These are phyloP conservation scores for Neospora caninum DNA, from an alignment of 169 alveolate genomes.

Conservation along the genomic window DNA sequence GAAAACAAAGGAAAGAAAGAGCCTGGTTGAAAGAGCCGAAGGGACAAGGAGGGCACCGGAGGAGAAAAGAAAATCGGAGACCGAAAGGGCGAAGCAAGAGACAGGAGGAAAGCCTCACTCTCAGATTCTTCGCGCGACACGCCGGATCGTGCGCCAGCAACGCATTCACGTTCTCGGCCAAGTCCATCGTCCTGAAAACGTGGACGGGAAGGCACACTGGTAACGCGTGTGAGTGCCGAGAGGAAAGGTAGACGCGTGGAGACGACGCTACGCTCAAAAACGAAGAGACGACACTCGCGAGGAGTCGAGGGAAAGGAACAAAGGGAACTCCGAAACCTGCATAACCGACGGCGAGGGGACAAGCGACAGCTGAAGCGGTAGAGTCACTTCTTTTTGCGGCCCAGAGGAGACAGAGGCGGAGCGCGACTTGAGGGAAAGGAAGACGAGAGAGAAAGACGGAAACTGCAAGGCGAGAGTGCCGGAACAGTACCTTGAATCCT, in stretches of 20 bases:
- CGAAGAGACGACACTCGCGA: no score
- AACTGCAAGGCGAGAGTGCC: background rate
- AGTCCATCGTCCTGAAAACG: background rate
- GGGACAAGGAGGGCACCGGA: background rate
- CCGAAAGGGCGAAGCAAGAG: background rate
- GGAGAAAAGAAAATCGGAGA: background rate
- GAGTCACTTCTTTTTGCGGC: no score
- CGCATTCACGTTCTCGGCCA: constrained; percentile 20
- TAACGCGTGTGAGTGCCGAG: background rate
- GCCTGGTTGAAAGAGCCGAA: no score
- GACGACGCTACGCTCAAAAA: no score
- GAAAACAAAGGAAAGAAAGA: background rate
- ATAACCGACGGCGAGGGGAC: no score
- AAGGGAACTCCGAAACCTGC: no score
- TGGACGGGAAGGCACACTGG: background rate
- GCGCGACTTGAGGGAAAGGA: background rate
- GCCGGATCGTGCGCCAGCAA: constrained; percentile 23
- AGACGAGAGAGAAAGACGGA: background rate
- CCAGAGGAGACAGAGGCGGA: background rate
- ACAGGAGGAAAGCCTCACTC: constrained; percentile 3
- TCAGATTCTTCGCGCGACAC: constrained; percentile 11
- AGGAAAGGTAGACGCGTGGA: background rate
- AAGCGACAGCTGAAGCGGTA: no score
- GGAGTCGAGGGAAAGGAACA: no score
- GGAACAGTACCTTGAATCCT: constrained; percentile 83